Evolutionary conservation across 257 asterid genomes (phyloP), one percentile per base, ranked within the genome.

Genomic region (Salvia miltiorrhiza): DNA sequence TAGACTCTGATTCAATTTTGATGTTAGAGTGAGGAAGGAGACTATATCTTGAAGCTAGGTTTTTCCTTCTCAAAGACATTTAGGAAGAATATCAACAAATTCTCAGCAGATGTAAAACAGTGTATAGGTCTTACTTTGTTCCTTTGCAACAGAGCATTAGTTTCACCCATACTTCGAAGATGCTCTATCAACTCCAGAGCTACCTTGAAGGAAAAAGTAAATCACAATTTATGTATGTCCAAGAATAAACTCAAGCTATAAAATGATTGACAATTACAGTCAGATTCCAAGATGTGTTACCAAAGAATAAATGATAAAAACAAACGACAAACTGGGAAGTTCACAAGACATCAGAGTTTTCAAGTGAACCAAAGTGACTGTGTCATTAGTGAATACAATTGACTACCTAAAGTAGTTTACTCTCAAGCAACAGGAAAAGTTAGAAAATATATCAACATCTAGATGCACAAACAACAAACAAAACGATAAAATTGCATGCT

Each of bases 151-250:
- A 93, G 77, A 73, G 99, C 97, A 83, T 89, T 93, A 50, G 96
- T 87, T 83, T 93, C 97, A 3, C 97, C 99, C 99, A 93, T 90
- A 43, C 96, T 67, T 41, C 99, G 97, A 21, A 93, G 90, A 85
- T 93, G 99, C 81, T 93, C 97, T 23, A 93, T 93, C 84, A 93
- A 81, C 76, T 93, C 99, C 85, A 93, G 76, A 74, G 97, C 99
- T 93, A 71, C 78, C 78, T 59, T 76, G 67, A 52, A 23, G 40
- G 72, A 50, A 78, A 64, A 33, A 65, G 73, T 13, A 72, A 63
- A 74, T 14, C 58, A 49, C 2, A 33, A 26, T 44, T 73, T 71
- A 72, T 43, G 70, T 41, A 49, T 35, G 16, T 35, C 47, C 39
- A 75, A 65, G 58, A 61, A 30, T 23, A 48, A 55, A 24, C 12